phyloP scores from a whole-genome alignment of 768 basidiomycete species.

The Lactarius evosmus region DNA sequence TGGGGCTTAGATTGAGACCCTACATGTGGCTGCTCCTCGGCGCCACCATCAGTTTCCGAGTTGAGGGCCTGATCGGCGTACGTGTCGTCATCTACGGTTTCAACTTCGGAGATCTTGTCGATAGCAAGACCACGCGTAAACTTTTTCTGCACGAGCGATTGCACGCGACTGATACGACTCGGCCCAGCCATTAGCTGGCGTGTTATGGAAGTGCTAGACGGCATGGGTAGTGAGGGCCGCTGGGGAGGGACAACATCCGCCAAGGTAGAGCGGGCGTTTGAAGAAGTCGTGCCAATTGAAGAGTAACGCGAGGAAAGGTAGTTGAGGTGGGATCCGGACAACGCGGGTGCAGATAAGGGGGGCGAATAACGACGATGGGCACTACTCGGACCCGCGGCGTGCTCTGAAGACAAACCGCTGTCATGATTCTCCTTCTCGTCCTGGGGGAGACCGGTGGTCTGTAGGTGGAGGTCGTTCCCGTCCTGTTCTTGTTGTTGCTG shows the following conservation, averaged over 20 bases:
- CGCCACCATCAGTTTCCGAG: conserved; percentile 45
- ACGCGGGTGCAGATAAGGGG: conserved; percentile 18
- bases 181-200: conserved; percentile 24
- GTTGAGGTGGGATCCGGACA: conserved; percentile 12
- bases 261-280: conserved; percentile 21
- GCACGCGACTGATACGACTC: conserved; percentile 28
- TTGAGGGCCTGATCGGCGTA: conserved; percentile 32
- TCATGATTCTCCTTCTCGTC: conserved; percentile 29
- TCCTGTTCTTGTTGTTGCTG: conserved; percentile 20
- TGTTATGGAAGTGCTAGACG: conserved; percentile 14
- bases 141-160: conserved; percentile 24
- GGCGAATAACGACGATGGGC: conserved; percentile 24
- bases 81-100: conserved; percentile 42
- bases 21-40: conserved; percentile 18
- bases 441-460: conserved; percentile 8
- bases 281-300: conserved; percentile 13
- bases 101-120: conserved; percentile 49
- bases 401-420: conserved; percentile 1
- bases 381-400: conserved; percentile 4
- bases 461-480: conserved; percentile 29
- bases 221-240: conserved; percentile 23
- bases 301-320: conserved; percentile 19
- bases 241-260: conserved; percentile 28
- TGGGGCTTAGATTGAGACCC: conserved; percentile 27
- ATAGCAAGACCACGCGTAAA: conserved; percentile 34